Base-by-base conservation (phyloP, 2,329 filamentous ascomycete genomes). In the Chalaropsis thielavioides region DNA sequence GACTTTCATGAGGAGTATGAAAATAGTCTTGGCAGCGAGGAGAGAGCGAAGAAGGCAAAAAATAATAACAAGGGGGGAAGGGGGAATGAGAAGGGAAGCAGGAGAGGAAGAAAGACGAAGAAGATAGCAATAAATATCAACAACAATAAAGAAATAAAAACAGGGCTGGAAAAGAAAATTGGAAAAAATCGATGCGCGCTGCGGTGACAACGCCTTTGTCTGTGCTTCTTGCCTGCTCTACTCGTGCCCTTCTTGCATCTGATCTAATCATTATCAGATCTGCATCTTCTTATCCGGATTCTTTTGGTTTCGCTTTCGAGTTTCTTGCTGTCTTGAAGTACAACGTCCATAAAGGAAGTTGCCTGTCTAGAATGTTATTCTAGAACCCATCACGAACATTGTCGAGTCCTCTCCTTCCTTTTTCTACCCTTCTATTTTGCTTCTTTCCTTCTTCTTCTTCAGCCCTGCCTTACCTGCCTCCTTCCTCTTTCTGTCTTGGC, bases 1-100 rank as follows among this genome's bases (percentile, higher is more conserved):
- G 78, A 75, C 64, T 81, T 78, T 63, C 78, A 75, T 49, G 40
- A 11, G 7, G 38, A 31, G 10, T 19, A 7, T n/a, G 15, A 7
- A 19, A n/a, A 35, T 35, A 22, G 22, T 31, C 6, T 13, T 8
- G 27, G 27, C 46, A 13, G 24, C 24, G 10, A 24, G 15, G 35
- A 61, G 27, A 19, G 8, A 41, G 35, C 4, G 43, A 60, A 38
- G n/a, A 27, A 17, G n/a, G n/a, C 0, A 49, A 15, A 11, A 38
- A 15, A 27, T 19, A 27, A 51, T 22, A 51, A 60, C 40, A 22
- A 64, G 35, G 40, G 35, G n/a, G 24, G 44, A 38, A 54, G 31
- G 27, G 46, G 24, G 35, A 49, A 44, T 44, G 54, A 60, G 56
- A 19, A 64, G 24, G 19, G 15, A 4, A 46, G 1, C 6, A 38